Base-by-base conservation (phyloP, 495 filamentous ascomycete species). In the Hypoxylon intermedium region DNA sequence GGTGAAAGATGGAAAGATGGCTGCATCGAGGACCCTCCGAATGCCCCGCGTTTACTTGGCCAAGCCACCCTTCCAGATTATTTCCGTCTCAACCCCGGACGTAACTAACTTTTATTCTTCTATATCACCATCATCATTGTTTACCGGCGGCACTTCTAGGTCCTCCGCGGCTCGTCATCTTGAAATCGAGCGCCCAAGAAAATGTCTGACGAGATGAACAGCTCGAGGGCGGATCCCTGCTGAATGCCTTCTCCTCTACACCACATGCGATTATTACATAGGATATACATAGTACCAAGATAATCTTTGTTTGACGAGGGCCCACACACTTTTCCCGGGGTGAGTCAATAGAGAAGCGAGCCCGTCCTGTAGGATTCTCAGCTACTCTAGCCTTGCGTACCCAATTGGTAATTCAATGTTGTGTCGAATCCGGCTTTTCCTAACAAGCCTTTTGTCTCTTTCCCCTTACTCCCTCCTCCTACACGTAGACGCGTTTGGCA, bases 1-100 rank as follows among this genome's bases (percentile, higher is more conserved):
- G 34, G 34, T 74, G 28, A 75, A 71, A 36, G 69, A 63, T 9
- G 63, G 63, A 37, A 47, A n/a, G n/a, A n/a, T n/a, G n/a, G n/a
- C n/a, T 69, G 67, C 77, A 79, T 79, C 13, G 31, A 9, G 36
- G 38, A n/a, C 36, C 34, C 20, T 30, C 38, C 9, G 21, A 26
- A 31, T 31, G 43, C 43, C 43, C 43, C 24, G 43, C 43, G 24
- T 46, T 9, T 24, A 43, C 6, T 23, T 6, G 38, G 34, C 38
- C 56, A 55, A 56, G 53, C 53, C 53, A 48, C 53, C n/a, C 47
- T 46, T 46, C 42, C 21, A 40, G 28, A 47, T 56, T 28, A 16
- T 38, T 40, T 19, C 33, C 21, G 46, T 46, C 37, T 58, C 53
- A 46, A 44, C 36, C 49, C 36, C 21, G 31, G 23, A 53, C 1